Evolutionary conservation across 306 rosid species (phyloP), one percentile per base, ranked within the genome.

Genomic region (Inga oerstediana): DNA sequence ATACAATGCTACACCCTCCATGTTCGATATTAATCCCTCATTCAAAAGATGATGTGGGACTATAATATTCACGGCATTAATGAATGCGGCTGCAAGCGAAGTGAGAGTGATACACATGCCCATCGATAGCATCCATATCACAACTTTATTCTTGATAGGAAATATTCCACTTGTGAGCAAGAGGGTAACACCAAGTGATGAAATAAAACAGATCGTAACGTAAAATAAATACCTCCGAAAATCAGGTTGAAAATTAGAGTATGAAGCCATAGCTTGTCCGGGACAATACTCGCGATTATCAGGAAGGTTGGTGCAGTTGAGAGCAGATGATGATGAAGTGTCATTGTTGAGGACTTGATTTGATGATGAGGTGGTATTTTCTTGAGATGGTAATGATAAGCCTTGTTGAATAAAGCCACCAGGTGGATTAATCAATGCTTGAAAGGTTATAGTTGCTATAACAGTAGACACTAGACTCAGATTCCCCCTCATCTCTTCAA

Each of bases 171-270:
- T 72, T 3, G 45, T 59, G 24, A 72, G 58, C 76, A 72, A 44
- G 22, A 72, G 76, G 12, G 58, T 24, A 3, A 72, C 76, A 45
- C 39, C 1, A 14, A 72, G 76, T 5, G 76, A 72, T 24, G 76
- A 45, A 3, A 45, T 3, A 51, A 72, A 72, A 7, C 22, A 45
- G 35, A 24, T 1, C n/a, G 76, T 44, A 15, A 45, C 17, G 41
- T 0, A 72, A 22, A 6, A 0, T 7, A 45, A 1, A 17, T 44
- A 45, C 4, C 0, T 0, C 11, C 3, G 1, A 4, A 44, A 72
- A 13, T 1, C 0, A 1, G 0, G 0, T 0, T 1, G 3, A 30
- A 30, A 6, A 4, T 1, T 8, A 20, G 13, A 13, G 24, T 35
- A n/a, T 11, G 34, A 43, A 15, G 62, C 62, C 62, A 44, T 1